Evolutionary conservation across 768 basidiomycete genomes (phyloP).

Genomic region (Macrolepiota albuminosa): DNA sequence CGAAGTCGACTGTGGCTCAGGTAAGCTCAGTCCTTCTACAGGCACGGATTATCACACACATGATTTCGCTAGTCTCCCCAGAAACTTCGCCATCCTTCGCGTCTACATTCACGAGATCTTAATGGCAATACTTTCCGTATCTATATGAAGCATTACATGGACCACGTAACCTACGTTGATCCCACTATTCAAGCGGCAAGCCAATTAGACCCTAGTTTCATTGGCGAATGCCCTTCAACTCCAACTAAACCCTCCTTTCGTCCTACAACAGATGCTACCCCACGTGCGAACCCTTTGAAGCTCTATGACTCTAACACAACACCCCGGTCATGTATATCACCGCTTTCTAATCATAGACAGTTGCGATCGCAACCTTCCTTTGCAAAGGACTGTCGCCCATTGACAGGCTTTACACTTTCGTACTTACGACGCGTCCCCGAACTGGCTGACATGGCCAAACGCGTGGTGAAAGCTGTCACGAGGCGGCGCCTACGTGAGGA

Average conservation of each 20-base stretch:
- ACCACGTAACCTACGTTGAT: slow-evolving; percentile 35
- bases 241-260: slow-evolving; percentile 7
- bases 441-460: slow-evolving; percentile 54
- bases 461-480: slow-evolving; percentile 59
- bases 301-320: slow-evolving; percentile 10
- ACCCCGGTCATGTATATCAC: slow-evolving; percentile 20
- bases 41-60: background rate
- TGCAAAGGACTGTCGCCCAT: background rate
- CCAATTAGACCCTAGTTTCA: slow-evolving; percentile 6
- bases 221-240: slow-evolving; percentile 3
- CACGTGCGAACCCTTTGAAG: slow-evolving; percentile 15
- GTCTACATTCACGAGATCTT: slow-evolving; percentile 61
- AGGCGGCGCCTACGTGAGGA: slow-evolving; percentile 50
- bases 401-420: slow-evolving; percentile 62
- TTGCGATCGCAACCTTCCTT: background rate
- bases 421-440: slow-evolving; percentile 77
- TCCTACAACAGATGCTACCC: slow-evolving; percentile 17
- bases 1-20: slow-evolving; percentile 15
- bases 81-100: slow-evolving; percentile 69
- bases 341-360: slow-evolving; percentile 5
- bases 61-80: slow-evolving; percentile 25
- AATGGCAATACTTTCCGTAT: slow-evolving; percentile 69
- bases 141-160: slow-evolving; percentile 79
- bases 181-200: slow-evolving; percentile 5
- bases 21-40: background rate